phyloP scores from a whole-genome alignment of 148 eudicot species.

The Rhododendron ferrugineum region DNA sequence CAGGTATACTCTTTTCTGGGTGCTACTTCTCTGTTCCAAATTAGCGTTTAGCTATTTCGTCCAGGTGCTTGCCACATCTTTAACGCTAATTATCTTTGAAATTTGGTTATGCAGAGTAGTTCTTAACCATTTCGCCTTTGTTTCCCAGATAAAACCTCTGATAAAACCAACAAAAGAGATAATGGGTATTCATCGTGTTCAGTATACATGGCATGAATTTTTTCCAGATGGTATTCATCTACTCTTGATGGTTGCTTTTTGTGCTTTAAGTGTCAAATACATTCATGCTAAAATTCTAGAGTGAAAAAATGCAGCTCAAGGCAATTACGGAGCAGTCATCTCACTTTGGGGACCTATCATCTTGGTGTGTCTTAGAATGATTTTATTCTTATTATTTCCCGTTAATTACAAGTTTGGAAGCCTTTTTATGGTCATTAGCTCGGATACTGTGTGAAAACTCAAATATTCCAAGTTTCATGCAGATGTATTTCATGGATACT shows the following conservation, averaged over 20 bases:
- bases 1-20: conserved; percentile 64
- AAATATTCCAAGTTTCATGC: conserved; percentile 3
- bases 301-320: conserved; percentile 37
- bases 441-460: neutral
- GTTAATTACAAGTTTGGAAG: neutral
- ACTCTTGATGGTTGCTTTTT: neutral
- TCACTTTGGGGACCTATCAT: conserved; percentile 71
- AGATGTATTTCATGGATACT: conserved; percentile 75
- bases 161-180: conserved; percentile 60
- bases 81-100: neutral
- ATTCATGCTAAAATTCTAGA: neutral
- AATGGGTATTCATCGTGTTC: conserved; percentile 29
- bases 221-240: conserved; percentile 44
- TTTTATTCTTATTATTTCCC: neutral
- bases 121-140: neutral
- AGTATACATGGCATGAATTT: conserved; percentile 65
- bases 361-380: conserved; percentile 33
- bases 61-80: conserved; percentile 35
- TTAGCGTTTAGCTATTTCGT: conserved; percentile 53
- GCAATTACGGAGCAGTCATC: conserved; percentile 59
- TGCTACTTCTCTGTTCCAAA: conserved; percentile 45
- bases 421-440: neutral
- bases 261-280: neutral
- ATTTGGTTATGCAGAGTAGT: neutral
- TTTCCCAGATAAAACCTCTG: conserved; percentile 59